A percentile compares a stretch with the other conserved stretches of the same genome.
phyloP scores from a whole-genome alignment of 768 basidiomycete species.

The Pleurotus tuoliensis region DNA sequence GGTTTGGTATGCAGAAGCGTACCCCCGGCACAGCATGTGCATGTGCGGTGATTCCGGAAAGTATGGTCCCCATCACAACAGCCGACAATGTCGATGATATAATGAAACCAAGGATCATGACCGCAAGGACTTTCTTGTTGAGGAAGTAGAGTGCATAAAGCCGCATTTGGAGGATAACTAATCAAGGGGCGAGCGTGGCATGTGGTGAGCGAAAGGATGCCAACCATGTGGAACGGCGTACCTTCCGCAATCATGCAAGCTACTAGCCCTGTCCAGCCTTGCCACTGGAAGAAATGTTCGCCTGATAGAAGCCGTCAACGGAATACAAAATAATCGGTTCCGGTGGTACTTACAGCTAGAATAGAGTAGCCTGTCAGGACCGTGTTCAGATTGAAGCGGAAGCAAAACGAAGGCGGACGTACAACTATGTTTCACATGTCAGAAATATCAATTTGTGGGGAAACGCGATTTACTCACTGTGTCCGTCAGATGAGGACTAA shows the following conservation, averaged over 20 bases:
- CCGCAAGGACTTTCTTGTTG: constrained; percentile 43
- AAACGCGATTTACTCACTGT: constrained; percentile 27
- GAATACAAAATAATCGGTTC: neutral
- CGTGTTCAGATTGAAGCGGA: neutral
- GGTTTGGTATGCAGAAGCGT: constrained; percentile 39
- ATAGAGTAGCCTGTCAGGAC: neutral
- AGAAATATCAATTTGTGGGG: neutral
- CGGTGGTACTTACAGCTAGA: constrained; percentile 16
- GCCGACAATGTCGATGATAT: constrained; percentile 35
- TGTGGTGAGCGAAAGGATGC: constrained; percentile 8
- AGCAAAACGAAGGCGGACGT: constrained; percentile 14
- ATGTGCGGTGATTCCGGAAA: constrained; percentile 30
- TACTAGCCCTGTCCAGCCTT: constrained; percentile 57
- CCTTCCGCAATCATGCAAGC: constrained; percentile 54
- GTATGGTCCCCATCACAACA: constrained; percentile 42
- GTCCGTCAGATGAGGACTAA: constrained; percentile 33
- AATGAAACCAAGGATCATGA: constrained; percentile 42
- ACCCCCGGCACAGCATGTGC: constrained; percentile 16
- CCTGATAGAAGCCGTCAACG: constrained; percentile 23
- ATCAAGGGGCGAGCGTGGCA: neutral
- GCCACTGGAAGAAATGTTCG: constrained; percentile 48
- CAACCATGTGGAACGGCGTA: constrained; percentile 16
- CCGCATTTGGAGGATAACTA: constrained; percentile 59
- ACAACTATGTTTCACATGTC: constrained; percentile 24
- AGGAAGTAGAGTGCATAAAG: constrained; percentile 59